These are phyloP conservation scores for Epichloe aotearoae DNA, from an alignment of 2,329 filamentous ascomycete genomes.

Conservation along the genomic window DNA sequence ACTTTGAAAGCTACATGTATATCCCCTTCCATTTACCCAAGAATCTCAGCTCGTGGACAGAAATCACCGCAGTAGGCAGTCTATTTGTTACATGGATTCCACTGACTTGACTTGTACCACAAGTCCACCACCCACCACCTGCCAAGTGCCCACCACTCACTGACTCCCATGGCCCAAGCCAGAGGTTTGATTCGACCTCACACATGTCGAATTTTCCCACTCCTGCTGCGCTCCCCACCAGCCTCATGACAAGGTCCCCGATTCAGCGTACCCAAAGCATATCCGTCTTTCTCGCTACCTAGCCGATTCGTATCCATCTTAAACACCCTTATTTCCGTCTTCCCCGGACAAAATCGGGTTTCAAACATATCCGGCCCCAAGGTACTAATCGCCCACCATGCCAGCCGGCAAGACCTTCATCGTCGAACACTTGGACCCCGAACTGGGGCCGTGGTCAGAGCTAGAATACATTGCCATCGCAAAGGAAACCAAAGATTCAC, in stretches of 20 bases:
- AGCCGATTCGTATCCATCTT: neutral
- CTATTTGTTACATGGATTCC: too few relatives aligned
- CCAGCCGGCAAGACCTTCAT: conserved; percentile 60
- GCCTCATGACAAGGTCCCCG: too few relatives aligned
- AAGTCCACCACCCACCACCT: too few relatives aligned
- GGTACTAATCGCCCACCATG: conserved; percentile 17
- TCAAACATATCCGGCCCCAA: too few relatives aligned
- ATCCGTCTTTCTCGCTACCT: too few relatives aligned
- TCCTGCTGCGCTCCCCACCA: neutral
- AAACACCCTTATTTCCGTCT: neutral
- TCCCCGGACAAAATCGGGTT: neutral
- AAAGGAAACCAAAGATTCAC: conserved; percentile 55
- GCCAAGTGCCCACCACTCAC: too few relatives aligned
- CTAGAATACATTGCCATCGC: conserved; percentile 87
- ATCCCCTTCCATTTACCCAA: neutral
- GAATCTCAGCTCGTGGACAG: too few relatives aligned
- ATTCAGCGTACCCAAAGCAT: too few relatives aligned
- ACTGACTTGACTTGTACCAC: too few relatives aligned
- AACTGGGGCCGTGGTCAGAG: conserved; percentile 86
- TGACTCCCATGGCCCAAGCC: neutral
- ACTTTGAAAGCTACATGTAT: neutral
- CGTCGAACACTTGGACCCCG: conserved; percentile 91
- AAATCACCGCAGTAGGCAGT: too few relatives aligned
- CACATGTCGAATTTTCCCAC: neutral
- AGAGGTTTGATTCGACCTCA: neutral